A percentile compares a stretch with the other conserved stretches of the same genome.
Evolutionary conservation across 1,139 yeast genomes (phyloP).

Genomic region (Suhomyces choctaworum): DNA sequence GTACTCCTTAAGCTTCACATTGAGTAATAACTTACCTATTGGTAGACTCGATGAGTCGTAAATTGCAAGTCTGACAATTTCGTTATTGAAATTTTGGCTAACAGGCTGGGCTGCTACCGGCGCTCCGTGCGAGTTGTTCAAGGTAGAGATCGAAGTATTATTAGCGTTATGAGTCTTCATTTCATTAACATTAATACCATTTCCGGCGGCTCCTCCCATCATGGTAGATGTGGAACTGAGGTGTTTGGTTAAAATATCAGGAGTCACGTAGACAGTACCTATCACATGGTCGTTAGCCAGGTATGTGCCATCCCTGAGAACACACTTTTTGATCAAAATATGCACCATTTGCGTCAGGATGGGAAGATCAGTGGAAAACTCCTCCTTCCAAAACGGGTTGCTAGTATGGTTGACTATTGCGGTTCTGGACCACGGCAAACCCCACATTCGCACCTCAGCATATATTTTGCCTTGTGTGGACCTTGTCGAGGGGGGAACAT

Average conservation of each 20-base stretch:
- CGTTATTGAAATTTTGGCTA: slow-evolving; percentile 21
- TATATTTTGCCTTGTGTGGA: slow-evolving; percentile 43
- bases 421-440: slow-evolving; percentile 67
- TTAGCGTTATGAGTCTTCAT: slow-evolving; percentile 14
- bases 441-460: slow-evolving; percentile 68
- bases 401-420: slow-evolving; percentile 52
- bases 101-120: slow-evolving; percentile 2
- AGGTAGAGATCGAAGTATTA: slow-evolving; percentile 13
- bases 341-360: slow-evolving; percentile 55
- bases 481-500: slow-evolving; percentile 12
- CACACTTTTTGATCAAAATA: slow-evolving; percentile 48
- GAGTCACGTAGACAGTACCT: slow-evolving; percentile 58
- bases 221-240: slow-evolving; percentile 38
- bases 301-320: slow-evolving; percentile 23
- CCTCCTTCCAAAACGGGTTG: slow-evolving; percentile 75
- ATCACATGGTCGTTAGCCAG: slow-evolving; percentile 39
- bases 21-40: slow-evolving; percentile 61
- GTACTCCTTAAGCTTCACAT: slow-evolving; percentile 53
- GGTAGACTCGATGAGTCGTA: slow-evolving; percentile 46
- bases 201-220: slow-evolving; percentile 30
- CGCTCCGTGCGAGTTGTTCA: slow-evolving; percentile 5
- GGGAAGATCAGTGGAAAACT: slow-evolving; percentile 56
- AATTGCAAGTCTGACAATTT: slow-evolving; percentile 44
- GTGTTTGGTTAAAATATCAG: slow-evolving; percentile 50
- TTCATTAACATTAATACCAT: slow-evolving; percentile 29